A percentile compares a stretch with the other conserved stretches of the same genome.
Evolutionary conservation across 768 basidiomycete genomes (phyloP).

Genomic region (Strobilomyces echinocephalus): DNA sequence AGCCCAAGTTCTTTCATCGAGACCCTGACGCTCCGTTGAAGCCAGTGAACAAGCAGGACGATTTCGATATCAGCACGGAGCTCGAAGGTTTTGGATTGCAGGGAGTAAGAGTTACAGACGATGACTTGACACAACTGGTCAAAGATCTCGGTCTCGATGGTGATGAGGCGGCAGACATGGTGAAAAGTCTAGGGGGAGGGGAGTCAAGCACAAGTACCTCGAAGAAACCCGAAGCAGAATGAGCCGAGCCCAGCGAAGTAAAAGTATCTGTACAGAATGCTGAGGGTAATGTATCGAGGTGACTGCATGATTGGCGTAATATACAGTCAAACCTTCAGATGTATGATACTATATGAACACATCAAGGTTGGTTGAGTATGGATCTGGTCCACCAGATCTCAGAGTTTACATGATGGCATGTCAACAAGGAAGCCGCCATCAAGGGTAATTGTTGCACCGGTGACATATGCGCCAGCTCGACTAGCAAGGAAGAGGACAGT

Average conservation of each 20-base stretch:
- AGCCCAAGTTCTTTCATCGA: constrained; percentile 47
- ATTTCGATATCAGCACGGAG: constrained; percentile 64
- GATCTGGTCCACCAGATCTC: constrained; percentile 1
- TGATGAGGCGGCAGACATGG: constrained; percentile 72
- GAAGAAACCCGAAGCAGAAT: constrained; percentile 8
- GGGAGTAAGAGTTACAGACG: constrained; percentile 72
- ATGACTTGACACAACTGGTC: constrained; percentile 66
- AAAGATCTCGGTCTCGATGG: constrained; percentile 72
- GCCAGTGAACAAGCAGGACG: constrained; percentile 54
- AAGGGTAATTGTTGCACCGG: constrained; percentile 56
- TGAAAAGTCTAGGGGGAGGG: constrained; percentile 51
- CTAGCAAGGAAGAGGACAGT: constrained; percentile 59
- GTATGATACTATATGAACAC: neutral
- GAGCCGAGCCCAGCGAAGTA: neutral
- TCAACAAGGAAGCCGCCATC: constrained; percentile 55
- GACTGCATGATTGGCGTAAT: constrained; percentile 5
- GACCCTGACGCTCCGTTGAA: constrained; percentile 43
- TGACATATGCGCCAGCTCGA: constrained; percentile 57
- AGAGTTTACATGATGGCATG: constrained; percentile 34
- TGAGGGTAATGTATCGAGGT: neutral
- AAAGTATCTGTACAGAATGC: constrained; percentile 4
- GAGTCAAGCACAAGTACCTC: constrained; percentile 7
- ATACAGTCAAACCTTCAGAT: neutral
- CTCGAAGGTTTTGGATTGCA: constrained; percentile 68
- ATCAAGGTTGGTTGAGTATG: neutral